Base-by-base conservation (phyloP, 257 asterid genomes). In the Fraxinus excelsior region DNA sequence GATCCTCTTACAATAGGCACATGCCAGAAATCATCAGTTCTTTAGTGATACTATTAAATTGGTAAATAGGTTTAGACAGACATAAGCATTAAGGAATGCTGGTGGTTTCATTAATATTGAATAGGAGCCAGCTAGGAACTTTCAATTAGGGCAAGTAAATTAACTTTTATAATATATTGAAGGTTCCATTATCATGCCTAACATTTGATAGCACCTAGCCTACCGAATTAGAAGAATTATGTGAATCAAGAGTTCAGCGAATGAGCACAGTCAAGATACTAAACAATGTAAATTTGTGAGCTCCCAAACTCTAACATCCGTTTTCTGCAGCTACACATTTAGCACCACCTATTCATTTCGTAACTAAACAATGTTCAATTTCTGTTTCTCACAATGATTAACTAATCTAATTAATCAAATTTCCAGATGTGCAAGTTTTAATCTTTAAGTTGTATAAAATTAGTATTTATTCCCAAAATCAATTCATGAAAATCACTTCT, bases 221-320 rank as follows among this genome's bases (percentile, higher is more conserved):
- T 19, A 3, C 4, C 10, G 6, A 19, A 19, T 53, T 56, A 56
- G 4, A 56, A 56, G 65, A 74, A 42, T 74, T 65, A 18, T 0
- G 28, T 37, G 29, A 35, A 69, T 14, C 26, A 9, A 13, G 28
- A 62, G 42, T 72, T 58, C 13, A 65, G 66, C 73, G 74, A 64
- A 38, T 40, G 51, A 19, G 71, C 75, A 74, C 44, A 28, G 37
- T 21, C 62, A 71, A 34, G 35, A 40, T 68, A 80, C 31, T 35
- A 1, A 23, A 7, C 21, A 23, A 19, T 56, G 26, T 21, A n/a
- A 4, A 19, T 19, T 51, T 53, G 25, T 56, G 26, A 56, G 11
- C 65, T 56, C 26, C 65, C 23, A n/a, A 19, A 56, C 3, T 8
- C 65, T 2, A 51, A n/a, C 65, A 56, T n/a, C 12, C 1, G 65